Percentiles rank a stretch among this genome's conserved stretches.
Evolutionary conservation across 768 basidiomycete genomes (phyloP).

Genomic region (Boletus pseudo-olivaceus): DNA sequence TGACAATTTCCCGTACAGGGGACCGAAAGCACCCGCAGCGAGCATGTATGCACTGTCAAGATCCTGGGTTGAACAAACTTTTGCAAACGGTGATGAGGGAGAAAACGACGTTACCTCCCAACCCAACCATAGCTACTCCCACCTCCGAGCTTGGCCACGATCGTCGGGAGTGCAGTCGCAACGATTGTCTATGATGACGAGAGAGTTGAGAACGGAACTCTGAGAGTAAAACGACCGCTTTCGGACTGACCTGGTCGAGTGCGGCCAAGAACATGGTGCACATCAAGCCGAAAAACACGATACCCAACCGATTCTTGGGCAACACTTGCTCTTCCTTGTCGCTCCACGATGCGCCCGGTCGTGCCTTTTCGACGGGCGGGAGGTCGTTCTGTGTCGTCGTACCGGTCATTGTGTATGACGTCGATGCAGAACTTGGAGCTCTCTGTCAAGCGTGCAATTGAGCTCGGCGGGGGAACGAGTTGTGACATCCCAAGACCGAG

Average conservation of each 20-base stretch:
- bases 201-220: background rate
- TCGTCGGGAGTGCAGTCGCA: slow-evolving; percentile 74
- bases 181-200: slow-evolving; percentile 51
- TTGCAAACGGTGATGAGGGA: background rate
- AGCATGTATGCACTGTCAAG: slow-evolving; percentile 67
- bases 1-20: slow-evolving; percentile 76
- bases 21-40: slow-evolving; percentile 60
- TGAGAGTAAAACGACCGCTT: background rate
- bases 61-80: background rate
- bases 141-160: slow-evolving; percentile 61
- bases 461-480: background rate
- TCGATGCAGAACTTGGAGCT: background rate
- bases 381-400: background rate
- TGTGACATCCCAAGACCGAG: background rate
- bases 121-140: slow-evolving; percentile 70
- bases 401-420: slow-evolving; percentile 5
- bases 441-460: background rate
- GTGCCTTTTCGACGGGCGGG: slow-evolving; percentile 18
- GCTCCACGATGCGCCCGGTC: slow-evolving; percentile 54
- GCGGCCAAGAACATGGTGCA: slow-evolving; percentile 40
- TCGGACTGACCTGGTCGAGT: slow-evolving; percentile 50
- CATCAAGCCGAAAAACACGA: slow-evolving; percentile 31
- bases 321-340: slow-evolving; percentile 50
- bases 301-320: slow-evolving; percentile 32
- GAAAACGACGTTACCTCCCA: slow-evolving; percentile 45